Percentiles rank a stretch among this genome's conserved stretches.
Conservation (phyloP, 768 basidiomycete species). For the Serendipita sp. region DNA sequence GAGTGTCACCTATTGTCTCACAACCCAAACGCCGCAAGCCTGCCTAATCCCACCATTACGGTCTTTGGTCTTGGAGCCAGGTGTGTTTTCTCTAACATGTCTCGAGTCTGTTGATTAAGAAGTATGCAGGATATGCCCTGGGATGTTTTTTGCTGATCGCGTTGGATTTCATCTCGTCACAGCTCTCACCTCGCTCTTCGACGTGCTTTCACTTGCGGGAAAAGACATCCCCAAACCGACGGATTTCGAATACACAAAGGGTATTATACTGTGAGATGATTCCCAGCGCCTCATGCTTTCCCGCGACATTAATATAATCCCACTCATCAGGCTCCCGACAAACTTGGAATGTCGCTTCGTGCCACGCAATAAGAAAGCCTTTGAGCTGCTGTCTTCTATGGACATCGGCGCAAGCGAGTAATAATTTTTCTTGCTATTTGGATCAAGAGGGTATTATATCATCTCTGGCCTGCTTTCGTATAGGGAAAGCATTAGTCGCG, state of each 20-base stretch:
- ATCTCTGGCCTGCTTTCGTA: no score
- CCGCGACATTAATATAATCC: no score
- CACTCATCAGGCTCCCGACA: no score
- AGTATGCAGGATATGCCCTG: not conserved
- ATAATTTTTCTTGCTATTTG: no score
- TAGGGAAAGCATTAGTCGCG: no score
- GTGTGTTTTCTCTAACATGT: not conserved
- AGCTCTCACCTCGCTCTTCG: not conserved
- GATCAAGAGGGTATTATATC: no score
- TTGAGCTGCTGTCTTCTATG: no score
- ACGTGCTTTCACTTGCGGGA: not conserved
- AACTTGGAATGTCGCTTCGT: no score
- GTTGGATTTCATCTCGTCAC: not conserved
- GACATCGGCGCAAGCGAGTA: no score
- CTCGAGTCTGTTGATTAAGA: not conserved
- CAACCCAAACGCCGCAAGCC: not conserved
- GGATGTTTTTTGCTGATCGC: not conserved
- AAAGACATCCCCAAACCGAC: not conserved
- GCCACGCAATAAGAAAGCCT: no score
- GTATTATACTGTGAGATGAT: not conserved
- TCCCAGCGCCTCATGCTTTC: no score
- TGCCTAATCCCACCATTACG: not conserved
- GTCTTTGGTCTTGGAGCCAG: not conserved
- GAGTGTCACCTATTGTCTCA: constrained; percentile 16
- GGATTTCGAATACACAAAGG: not conserved